Base-by-base conservation (phyloP, 2,329 filamentous ascomycete genomes). In the Intubia oerlemansii region DNA sequence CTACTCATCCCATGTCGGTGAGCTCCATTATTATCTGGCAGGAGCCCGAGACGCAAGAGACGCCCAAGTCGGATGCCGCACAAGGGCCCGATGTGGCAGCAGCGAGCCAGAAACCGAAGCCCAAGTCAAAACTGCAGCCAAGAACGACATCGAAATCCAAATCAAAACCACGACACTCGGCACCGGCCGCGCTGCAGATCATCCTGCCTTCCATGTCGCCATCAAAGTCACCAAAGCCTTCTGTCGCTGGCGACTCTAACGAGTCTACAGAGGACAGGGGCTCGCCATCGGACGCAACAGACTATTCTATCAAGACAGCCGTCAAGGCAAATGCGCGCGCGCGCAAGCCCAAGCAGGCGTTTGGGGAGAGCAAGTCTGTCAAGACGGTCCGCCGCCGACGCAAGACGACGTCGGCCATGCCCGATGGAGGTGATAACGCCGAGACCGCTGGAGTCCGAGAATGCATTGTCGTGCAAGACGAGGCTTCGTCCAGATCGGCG, bases 271-370 rank as follows among this genome's bases (percentile, higher is more conserved):
- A 18, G 5, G 29, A 32, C 11, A 26, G 21, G 10, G 13, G 17
- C n/a, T 17, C 19, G 7, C 6, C 16, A 17, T 11, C 11, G 17
- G 18, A 10, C 10, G 10, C 10, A 23, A 17, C n/a, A n/a, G 6
- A n/a, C 23, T 32, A 38, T 33, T 62, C 62, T 4, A 65, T 66
- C n/a, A 43, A 56, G 4, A 49, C 53, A 7, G 55, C 58, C 2
- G 59, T 66, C 33, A 66, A 66, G 40, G 46, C 47, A 8, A 54
- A 58, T 22, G 52, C 33, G 5, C 32, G 32, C 7, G 19, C 27
- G n/a, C 11, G 33, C 13, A 32, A 27, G 17, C 24, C 33, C 1
- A 36, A 36, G 24, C 34, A 32, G 32, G 24, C 37, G 0, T 32
- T 38, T 4, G 35, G 36, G 17, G 17, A 10, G 13, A 30, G 26